phyloP scores from a whole-genome alignment of 176 grass and related monocot genomes.

The Thinopyrum elongatum region DNA sequence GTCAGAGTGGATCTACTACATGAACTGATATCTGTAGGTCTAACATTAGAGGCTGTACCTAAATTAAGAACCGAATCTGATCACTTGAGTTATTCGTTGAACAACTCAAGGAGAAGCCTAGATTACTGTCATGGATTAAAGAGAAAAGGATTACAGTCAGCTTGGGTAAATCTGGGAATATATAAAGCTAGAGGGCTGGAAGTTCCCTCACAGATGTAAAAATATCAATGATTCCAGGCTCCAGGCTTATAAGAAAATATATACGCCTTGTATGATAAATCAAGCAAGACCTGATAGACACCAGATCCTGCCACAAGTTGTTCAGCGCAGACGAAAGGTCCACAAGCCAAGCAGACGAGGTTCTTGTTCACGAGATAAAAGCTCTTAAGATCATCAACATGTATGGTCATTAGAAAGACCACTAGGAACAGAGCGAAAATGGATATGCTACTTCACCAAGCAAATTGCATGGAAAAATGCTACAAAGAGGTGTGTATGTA shows the following conservation, averaged over 20 bases:
- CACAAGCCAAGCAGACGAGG: constrained; percentile 44
- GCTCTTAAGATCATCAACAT: constrained; percentile 50
- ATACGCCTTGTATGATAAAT: constrained; percentile 38
- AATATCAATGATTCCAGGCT: constrained; percentile 49
- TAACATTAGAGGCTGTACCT: constrained; percentile 22
- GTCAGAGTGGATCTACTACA: constrained; percentile 52
- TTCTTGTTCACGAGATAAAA: constrained; percentile 56
- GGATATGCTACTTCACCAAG: constrained; percentile 63
- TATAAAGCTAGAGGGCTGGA: constrained; percentile 9
- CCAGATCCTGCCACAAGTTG: constrained; percentile 58
- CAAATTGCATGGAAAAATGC: constrained; percentile 51
- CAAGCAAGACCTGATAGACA: constrained; percentile 48
- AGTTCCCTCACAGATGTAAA: constrained; percentile 6
- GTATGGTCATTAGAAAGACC: constrained; percentile 30
- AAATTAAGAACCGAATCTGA: constrained; percentile 37
- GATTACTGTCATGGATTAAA: constrained; percentile 36
- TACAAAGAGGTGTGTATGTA: constrained; percentile 64
- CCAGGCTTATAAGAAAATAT: constrained; percentile 48
- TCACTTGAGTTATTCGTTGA: constrained; percentile 14
- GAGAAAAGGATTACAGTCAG: constrained; percentile 15
- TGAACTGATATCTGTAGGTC: constrained; percentile 14
- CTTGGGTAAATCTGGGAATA: constrained; percentile 30
- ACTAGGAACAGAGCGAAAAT: constrained; percentile 23
- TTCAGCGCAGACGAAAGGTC: constrained; percentile 28
- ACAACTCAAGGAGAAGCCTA: constrained; percentile 37